These are phyloP conservation scores for Hypericum perforatum DNA, from an alignment of 345 rosid genomes.

Conservation along the genomic window DNA sequence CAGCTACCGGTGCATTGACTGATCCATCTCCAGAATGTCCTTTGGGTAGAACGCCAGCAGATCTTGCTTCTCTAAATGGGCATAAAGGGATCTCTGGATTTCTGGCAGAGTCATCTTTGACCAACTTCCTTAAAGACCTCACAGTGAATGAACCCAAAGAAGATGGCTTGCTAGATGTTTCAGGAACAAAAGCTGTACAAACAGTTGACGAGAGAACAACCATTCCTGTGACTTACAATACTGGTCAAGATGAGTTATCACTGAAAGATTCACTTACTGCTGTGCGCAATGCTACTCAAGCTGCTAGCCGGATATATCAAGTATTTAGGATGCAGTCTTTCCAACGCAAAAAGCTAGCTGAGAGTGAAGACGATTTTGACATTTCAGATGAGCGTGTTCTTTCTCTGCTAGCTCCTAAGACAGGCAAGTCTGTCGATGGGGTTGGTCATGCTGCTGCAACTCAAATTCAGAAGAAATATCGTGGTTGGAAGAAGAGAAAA, in stretches of 20 bases:
- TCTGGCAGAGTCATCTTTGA: slow-evolving; percentile 81
- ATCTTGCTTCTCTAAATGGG: slow-evolving; percentile 77
- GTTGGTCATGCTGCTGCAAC: slow-evolving; percentile 56
- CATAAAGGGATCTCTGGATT: slow-evolving; percentile 91
- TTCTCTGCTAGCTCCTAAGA: slow-evolving; percentile 41
- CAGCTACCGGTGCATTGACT: slow-evolving; percentile 58
- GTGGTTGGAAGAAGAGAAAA: slow-evolving; percentile 82
- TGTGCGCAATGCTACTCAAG: slow-evolving; percentile 85
- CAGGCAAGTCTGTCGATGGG: slow-evolving; percentile 35
- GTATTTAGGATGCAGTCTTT: slow-evolving; percentile 81
- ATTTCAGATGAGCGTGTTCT: slow-evolving; percentile 46
- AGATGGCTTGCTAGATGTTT: slow-evolving; percentile 23
- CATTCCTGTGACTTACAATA: slow-evolving; percentile 44
- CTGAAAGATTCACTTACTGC: slow-evolving; percentile 84
- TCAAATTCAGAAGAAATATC: slow-evolving; percentile 80
- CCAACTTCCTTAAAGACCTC: slow-evolving; percentile 51
- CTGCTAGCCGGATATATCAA: slow-evolving; percentile 76
- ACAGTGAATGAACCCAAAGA: slow-evolving; percentile 50
- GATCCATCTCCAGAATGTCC: slow-evolving; percentile 88
- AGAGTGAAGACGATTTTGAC: slow-evolving; percentile 26
- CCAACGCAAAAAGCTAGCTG: slow-evolving; percentile 55
- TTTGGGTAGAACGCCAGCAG: slow-evolving; percentile 71
- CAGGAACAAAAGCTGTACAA: slow-evolving; percentile 41
- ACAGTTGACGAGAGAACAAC: slow-evolving; percentile 56
- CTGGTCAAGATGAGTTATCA: slow-evolving; percentile 48